Conservation (phyloP, 2,329 filamentous ascomycete genomes). For the Trichoderma hamatum region DNA sequence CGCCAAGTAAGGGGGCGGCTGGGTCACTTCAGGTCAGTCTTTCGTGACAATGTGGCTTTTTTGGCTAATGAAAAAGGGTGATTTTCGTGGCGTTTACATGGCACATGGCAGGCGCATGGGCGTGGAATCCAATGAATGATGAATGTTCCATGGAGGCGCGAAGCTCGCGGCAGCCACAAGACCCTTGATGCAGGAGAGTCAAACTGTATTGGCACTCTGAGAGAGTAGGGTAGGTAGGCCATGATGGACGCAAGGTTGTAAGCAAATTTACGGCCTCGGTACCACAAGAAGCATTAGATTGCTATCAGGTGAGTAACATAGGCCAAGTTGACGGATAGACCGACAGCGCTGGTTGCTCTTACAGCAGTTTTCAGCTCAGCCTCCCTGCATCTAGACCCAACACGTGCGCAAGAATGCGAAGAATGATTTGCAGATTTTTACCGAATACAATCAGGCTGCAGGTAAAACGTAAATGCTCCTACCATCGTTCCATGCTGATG, state of each 20-base stretch:
- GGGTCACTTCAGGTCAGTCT: background rate
- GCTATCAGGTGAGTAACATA: background rate
- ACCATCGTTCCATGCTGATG: background rate
- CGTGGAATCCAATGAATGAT: background rate
- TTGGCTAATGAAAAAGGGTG: constrained; percentile 10
- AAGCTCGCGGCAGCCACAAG: background rate
- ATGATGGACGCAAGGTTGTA: background rate
- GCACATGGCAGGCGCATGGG: constrained; percentile 19
- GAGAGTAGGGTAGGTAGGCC: too few relatives aligned
- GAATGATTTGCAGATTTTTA: constrained; percentile 4
- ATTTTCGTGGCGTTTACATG: constrained; percentile 7
- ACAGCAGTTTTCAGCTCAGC: background rate
- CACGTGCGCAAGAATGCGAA: background rate
- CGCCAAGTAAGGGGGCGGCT: constrained; percentile 9
- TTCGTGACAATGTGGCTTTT: constrained; percentile 12
- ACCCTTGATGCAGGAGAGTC: background rate
- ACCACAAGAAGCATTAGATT: background rate
- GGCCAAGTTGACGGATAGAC: background rate
- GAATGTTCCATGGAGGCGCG: background rate
- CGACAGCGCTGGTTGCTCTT: background rate
- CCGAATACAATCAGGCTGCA: background rate
- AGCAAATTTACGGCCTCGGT: background rate
- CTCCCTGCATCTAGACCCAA: background rate
- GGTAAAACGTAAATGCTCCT: background rate
- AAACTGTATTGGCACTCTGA: background rate